Evolutionary conservation across 345 rosid species (phyloP), one percentile per base, ranked within the genome.

Genomic region (Cardamine chenopodiifolia): DNA sequence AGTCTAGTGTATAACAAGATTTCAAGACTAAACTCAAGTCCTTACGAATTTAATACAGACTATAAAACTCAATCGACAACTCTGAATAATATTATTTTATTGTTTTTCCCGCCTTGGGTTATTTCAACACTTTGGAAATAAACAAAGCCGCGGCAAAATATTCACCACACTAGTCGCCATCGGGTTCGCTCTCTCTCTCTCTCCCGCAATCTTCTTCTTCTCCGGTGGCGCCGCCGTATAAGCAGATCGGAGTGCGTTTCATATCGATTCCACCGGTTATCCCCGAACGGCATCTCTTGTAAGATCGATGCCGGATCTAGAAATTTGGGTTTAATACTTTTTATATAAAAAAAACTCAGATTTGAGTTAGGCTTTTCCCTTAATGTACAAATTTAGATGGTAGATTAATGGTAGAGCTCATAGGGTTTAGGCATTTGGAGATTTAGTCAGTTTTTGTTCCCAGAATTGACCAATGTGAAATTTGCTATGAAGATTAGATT

Each of bases 281-380:
- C 3, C 5, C 15, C 14, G 1, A 12, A 39, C 44, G 6, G n/a
- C 44, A 12, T 39, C 45, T 40, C 5, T 0, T 1, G 5, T 55
- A 28, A 56, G 39, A 56, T 56, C 22, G 34, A 62, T 40, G 20
- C 52, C 7, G 53, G 37, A 63, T 63, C 37, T 66, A 20, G 31
- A 32, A 66, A 31, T 29, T 19, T 13, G 7, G 13, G 14, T 39
- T 39, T n/a, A n/a, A n/a, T 39, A 12, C 1, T 40, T 14, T 6
- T 28, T 5, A 29, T 25, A 29, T 5, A 29, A 29, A 5, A 29
- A 1, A 40, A 14, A 40, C 7, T 40, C n/a, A 13, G 26, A 49
- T 65, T 66, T 14, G 58, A 48, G 7, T 49, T 48, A 48, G 19
- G 58, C 18, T 29, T 48, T 19, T 18, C 2, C n/a, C 2, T 59